These are phyloP conservation scores for Penicillium alfredii DNA, from an alignment of 495 filamentous ascomycete species.

Conservation along the genomic window DNA sequence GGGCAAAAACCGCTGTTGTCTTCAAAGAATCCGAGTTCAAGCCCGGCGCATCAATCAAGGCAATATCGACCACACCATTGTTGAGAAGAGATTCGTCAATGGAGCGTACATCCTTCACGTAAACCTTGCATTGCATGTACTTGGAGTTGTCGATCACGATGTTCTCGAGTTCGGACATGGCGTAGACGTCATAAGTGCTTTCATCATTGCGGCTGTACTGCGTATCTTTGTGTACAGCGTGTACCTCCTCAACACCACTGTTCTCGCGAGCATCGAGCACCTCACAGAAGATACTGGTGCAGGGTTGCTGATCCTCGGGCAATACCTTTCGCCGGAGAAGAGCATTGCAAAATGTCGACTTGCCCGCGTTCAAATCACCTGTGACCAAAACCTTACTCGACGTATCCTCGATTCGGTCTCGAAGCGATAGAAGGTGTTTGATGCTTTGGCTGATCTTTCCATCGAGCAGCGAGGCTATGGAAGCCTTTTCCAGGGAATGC, in stretches of 20 bases:
- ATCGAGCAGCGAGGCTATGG: conserved; percentile 83
- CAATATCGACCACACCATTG: conserved; percentile 97
- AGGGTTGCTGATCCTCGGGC: conserved; percentile 97
- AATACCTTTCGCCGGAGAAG: conserved; percentile 85
- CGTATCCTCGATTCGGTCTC: conserved; percentile 94
- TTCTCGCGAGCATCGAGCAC: conserved; percentile 91
- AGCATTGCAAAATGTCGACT: conserved; percentile 98
- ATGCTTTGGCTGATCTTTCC: conserved; percentile 90
- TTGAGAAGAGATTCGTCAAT: conserved; percentile 93
- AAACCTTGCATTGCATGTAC: conserved; percentile 95
- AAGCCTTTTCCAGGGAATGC: conserved; percentile 90
- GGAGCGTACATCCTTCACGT: conserved; percentile 83
- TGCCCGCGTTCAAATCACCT: conserved; percentile 93
- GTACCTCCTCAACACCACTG: conserved; percentile 84
- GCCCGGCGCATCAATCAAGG: conserved; percentile 92
- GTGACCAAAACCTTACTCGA: conserved; percentile 98
- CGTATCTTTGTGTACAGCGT: conserved; percentile 78
- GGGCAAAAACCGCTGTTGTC: conserved; percentile 92
- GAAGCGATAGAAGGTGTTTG: conserved; percentile 77
- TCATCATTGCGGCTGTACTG: conserved; percentile 86
- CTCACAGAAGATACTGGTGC: conserved; percentile 97
- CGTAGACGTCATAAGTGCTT: conserved; percentile 83
- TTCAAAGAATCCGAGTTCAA: conserved; percentile 93
- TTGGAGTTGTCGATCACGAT: conserved; percentile 81
- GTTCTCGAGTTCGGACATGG: conserved; percentile 70